Evolutionary conservation across 176 grass and related monocot genomes (phyloP).

Genomic region (Eremochloa ophiuroides): DNA sequence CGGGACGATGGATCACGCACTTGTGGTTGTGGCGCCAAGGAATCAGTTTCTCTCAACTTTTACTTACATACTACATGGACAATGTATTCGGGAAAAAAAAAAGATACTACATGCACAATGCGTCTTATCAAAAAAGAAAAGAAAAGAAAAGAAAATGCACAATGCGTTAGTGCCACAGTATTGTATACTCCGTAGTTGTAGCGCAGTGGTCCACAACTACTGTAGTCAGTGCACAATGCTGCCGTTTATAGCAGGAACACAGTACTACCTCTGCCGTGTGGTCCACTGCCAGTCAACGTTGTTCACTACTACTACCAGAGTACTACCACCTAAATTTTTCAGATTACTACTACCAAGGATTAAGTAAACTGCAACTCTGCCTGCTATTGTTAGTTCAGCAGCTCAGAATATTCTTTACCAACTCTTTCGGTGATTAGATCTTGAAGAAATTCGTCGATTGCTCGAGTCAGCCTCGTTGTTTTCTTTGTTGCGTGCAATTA

Average conservation of each 20-base stretch:
- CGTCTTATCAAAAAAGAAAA: too few species aligned
- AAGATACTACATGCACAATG: too few species aligned
- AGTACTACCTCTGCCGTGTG: background rate
- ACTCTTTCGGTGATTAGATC: background rate
- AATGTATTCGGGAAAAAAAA: too few species aligned
- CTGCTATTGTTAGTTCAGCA: background rate
- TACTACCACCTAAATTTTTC: too few species aligned
- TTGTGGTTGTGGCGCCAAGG: background rate
- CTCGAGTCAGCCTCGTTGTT: background rate
- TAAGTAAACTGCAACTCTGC: background rate
- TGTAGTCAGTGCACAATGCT: conserved; percentile 13
- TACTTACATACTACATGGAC: too few species aligned
- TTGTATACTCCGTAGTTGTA: background rate
- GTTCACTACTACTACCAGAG: background rate
- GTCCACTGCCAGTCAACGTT: background rate
- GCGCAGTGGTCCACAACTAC: background rate
- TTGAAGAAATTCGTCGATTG: background rate
- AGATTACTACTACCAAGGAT: too few species aligned
- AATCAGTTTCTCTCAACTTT: background rate
- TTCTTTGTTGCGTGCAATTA: background rate
- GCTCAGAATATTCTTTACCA: background rate
- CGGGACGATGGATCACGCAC: background rate
- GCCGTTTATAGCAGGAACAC: background rate
- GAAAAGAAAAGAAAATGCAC: too few species aligned
- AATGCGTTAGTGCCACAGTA: background rate